Base-by-base conservation (phyloP, 2,329 filamentous ascomycete genomes). In the Fusarium neocosmosporiellum region DNA sequence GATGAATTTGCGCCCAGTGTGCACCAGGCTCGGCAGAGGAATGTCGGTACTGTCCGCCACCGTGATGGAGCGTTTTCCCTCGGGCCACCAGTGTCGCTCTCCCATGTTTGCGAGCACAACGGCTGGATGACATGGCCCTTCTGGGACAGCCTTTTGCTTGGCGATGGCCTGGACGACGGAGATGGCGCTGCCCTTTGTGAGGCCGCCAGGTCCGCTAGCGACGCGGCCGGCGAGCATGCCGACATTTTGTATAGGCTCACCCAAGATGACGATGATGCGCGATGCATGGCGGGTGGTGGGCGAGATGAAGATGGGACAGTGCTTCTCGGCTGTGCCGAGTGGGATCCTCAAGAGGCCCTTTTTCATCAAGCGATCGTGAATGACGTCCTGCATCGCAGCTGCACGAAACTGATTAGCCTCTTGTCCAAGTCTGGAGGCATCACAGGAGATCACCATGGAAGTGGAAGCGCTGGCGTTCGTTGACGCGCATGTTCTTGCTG, bases 101-200 rank as follows among this genome's bases (percentile, higher is more conserved):
- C 94, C 94, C 5, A 90, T 86, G 79, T 98, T 98, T 53, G 94
- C 89, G 29, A 98, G 84, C 31, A 98, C 83, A 64, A 98, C 83
- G 4, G 88, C 92, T 0, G 87, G 90, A 2, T 83, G 71, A 3
- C 79, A 73, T 0, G 77, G 31, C 22, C 85, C 82, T 0, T 74
- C 55, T 0, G 80, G 71, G 16, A 80, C 83, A 36, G 81, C 81
- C 27, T 54, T 69, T 64, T 86, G 81, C 18, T 75, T 61, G 46
- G 78, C 78, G 6, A 91, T 81, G 14, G 80, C 82, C 37, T 84
- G 80, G 27, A 92, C 87, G 65, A 96, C 84, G 13, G 90, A 87
- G 33, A 96, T 83, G 43, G 92, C 86, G 34, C 91, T 94, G n/a
- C 94, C 95, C 50, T 87, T 85, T 72, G 90, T 85, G 73, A 97